Conservation (phyloP, 768 basidiomycete species). For the Tubosaeta sp. region DNA sequence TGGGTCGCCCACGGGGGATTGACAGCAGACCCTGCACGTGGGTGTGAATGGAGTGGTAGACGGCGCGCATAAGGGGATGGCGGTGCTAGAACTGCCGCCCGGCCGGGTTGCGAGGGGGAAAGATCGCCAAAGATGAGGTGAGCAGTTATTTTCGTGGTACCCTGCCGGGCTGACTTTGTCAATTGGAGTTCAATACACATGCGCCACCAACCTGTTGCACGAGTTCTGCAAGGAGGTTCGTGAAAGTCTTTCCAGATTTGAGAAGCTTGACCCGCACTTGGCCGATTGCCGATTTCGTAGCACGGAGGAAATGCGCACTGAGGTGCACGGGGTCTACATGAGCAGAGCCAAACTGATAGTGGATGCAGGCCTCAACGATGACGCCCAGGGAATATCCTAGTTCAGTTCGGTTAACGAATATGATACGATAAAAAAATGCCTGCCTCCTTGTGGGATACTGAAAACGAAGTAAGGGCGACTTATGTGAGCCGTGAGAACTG, state of each 20-base stretch:
- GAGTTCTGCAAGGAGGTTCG: conserved; percentile 56
- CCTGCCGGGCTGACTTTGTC: conserved; percentile 29
- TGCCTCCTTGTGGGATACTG: conserved; percentile 56
- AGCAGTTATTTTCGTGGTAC: conserved; percentile 41
- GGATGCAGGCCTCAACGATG: conserved; percentile 50
- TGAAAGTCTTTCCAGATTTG: conserved; percentile 50
- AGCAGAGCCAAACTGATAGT: conserved; percentile 41
- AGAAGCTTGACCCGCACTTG: conserved; percentile 45
- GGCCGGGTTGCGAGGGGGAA: conserved; percentile 25
- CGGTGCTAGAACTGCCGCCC: conserved; percentile 34
- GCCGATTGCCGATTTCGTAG: conserved; percentile 39
- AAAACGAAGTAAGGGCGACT: neutral
- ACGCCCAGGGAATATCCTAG: conserved; percentile 58
- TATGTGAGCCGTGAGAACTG: neutral
- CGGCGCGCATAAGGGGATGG: conserved; percentile 58
- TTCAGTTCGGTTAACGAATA: neutral
- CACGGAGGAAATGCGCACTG: conserved; percentile 53
- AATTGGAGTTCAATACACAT: conserved; percentile 3
- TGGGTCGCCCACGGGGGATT: conserved; percentile 34
- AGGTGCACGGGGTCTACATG: conserved; percentile 59
- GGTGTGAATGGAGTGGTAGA: conserved; percentile 53
- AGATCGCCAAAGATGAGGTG: conserved; percentile 57
- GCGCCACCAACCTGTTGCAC: conserved; percentile 46
- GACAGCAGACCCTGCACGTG: conserved; percentile 35
- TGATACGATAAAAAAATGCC: neutral